Conservation (phyloP, 306 rosid genomes). For the Sophora flavescens region DNA sequence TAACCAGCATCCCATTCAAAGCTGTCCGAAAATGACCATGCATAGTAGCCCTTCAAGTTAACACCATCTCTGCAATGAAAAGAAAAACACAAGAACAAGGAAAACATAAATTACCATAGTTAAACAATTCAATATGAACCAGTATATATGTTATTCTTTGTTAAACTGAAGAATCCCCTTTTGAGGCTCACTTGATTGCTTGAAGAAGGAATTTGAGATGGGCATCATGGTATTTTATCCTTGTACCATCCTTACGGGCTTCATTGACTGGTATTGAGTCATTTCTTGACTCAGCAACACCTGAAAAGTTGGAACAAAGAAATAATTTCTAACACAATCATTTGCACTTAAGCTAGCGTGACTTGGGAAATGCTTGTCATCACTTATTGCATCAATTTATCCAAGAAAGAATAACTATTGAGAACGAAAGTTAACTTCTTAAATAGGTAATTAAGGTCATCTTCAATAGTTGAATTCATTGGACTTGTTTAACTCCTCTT, state of each 20-base stretch:
- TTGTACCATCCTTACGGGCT: constrained; percentile 54
- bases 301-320: constrained; percentile 34
- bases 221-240: constrained; percentile 55
- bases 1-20: constrained; percentile 70
- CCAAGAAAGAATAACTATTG: neutral
- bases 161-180: neutral
- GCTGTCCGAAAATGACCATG: constrained; percentile 62
- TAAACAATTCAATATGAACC: neutral
- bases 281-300: constrained; percentile 57
- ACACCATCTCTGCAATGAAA: constrained; percentile 51
- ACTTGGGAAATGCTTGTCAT: too few species aligned
- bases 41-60: constrained; percentile 54
- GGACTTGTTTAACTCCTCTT: too few species aligned
- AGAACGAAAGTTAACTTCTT: neutral
- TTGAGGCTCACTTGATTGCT: constrained; percentile 61
- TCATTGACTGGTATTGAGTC: constrained; percentile 49
- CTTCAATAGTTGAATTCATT: too few species aligned
- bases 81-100: neutral
- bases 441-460: neutral
- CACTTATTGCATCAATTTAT: too few species aligned
- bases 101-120: neutral
- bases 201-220: constrained; percentile 60
- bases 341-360: neutral
- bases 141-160: neutral
- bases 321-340: neutral